phyloP scores from a whole-genome alignment of 1,284 basidiomycete species.

The Inonotus obliquus region DNA sequence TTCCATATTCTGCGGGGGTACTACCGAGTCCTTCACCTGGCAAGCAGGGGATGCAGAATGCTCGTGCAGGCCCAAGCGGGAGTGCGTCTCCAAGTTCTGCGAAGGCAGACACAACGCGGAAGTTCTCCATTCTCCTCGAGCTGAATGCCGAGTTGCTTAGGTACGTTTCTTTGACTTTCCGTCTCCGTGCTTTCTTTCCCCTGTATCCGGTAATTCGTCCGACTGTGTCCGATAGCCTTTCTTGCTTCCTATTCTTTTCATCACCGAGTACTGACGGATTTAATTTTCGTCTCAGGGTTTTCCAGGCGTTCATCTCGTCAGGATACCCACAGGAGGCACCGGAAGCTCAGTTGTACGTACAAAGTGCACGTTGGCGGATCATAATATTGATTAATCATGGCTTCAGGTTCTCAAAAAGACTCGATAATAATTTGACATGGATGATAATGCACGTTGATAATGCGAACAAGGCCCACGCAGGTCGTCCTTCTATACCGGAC shows the following conservation, averaged over 20 bases:
- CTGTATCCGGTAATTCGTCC: conserved; percentile 14
- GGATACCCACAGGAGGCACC: conserved; percentile 42
- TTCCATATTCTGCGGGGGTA: not conserved
- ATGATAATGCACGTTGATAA: conserved; percentile 58
- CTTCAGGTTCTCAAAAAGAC: conserved; percentile 30
- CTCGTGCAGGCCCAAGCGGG: conserved; percentile 10
- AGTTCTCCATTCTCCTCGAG: conserved; percentile 55
- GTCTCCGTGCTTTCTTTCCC: conserved; percentile 22
- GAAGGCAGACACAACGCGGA: conserved; percentile 24
- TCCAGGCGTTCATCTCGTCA: conserved; percentile 51
- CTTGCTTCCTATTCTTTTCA: not conserved
- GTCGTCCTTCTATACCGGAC: conserved; percentile 4
- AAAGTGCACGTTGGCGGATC: too few relatives aligned
- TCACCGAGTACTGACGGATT: not conserved
- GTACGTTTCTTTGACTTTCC: conserved; percentile 33
- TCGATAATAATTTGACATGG: conserved; percentile 65
- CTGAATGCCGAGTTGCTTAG: conserved; percentile 62
- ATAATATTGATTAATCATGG: not conserved
- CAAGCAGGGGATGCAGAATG: not conserved
- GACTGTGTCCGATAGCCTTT: not conserved
- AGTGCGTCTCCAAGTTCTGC: not conserved
- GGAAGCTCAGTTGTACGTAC: conserved; percentile 52
- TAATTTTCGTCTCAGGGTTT: conserved; percentile 35
- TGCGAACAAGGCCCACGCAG: not conserved
- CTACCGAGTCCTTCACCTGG: conserved; percentile 4